phyloP scores from a whole-genome alignment of 2,329 filamentous ascomycete species.

The Aspergillus udagawae region DNA sequence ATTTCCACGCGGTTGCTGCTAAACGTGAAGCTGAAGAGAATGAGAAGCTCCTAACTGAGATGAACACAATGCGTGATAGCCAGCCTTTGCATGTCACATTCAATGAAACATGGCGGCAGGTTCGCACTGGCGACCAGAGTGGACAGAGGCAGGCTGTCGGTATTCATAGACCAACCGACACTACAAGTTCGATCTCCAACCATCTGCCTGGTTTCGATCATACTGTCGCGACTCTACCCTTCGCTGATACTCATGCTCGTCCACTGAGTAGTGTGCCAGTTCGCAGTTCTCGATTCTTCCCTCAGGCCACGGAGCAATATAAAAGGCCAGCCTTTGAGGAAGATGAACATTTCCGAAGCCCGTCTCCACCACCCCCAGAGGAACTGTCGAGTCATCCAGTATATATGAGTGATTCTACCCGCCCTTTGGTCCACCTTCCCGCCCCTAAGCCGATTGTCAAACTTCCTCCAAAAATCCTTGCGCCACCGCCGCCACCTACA shows the following conservation, averaged over 20 bases:
- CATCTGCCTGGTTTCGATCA: conserved; percentile 35
- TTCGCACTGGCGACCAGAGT: conserved; percentile 38
- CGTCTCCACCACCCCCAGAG: conserved; percentile 57
- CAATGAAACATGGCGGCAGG: conserved; percentile 46
- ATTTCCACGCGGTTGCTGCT: conserved; percentile 38
- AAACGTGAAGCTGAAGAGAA: conserved; percentile 40
- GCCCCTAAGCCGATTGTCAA: conserved; percentile 69
- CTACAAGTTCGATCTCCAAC: conserved; percentile 24
- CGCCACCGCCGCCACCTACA: conserved; percentile 42
- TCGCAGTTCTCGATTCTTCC: conserved; percentile 49
- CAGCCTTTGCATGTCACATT: conserved; percentile 34
- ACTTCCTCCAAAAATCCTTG: conserved; percentile 61
- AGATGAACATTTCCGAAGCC: conserved; percentile 33
- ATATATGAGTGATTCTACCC: conserved; percentile 46
- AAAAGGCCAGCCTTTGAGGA: conserved; percentile 31
- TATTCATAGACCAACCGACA: conserved; percentile 32
- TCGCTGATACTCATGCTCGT: conserved; percentile 31
- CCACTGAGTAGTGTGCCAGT: conserved; percentile 31
- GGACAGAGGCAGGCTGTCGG: conserved; percentile 37
- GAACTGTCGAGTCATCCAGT: conserved; percentile 53
- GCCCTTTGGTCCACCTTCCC: conserved; percentile 56
- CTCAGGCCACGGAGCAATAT: conserved; percentile 34
- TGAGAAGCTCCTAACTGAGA: conserved; percentile 38
- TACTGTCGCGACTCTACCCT: conserved; percentile 32
- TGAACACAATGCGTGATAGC: conserved; percentile 35